Evolutionary conservation across 2,329 filamentous ascomycete species (phyloP), one percentile per base, ranked within the genome.

Genomic region (Knufia fluminis): DNA sequence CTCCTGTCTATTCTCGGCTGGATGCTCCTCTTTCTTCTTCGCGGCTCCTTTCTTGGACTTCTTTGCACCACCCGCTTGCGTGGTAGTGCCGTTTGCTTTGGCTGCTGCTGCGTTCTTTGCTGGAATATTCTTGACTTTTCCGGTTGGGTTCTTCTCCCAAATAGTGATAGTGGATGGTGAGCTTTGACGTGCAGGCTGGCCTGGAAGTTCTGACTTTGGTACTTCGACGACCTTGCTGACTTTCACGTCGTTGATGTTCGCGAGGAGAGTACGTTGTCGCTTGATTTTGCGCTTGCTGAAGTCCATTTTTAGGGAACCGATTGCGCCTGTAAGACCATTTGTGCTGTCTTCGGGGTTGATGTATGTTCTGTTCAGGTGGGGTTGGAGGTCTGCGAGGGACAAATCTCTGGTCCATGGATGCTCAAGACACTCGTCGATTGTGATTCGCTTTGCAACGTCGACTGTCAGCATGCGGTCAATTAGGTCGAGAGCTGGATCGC

Each of bases 391-490:
- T 2, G 10, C 33, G 3, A 40, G 20, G 19, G 42, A 49, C 57
- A 60, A 28, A 63, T 77, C 54, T 80, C 76, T 0, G 48, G 88
- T 79, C 92, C 92, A 98, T 0, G 91, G 89, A 62, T 98, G 92
- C 57, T 85, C 74, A 8, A 98, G 76, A 62, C 92, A 97, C 60
- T 94, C 81, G 56, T 97, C 90, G 52, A 98, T 81, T 0, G 86
- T 91, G 66, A 85, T 91, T 43, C 92, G 82, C 65, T 83, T 79
- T 23, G 87, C 80, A 2, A 88, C 83, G 56, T 96, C 83, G 28
- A 96, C 89, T 2, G 86, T 85, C 45, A 98, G 77, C 92, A 98
- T 98, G 36, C 77, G 78, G 65, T 98, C 92, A 57, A 98, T 97
- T 28, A 98, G 75, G 58, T 97, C 89, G 47, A 98, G 74, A 6